Base-by-base conservation (phyloP, 2,329 filamentous ascomycete genomes). In the Mycocentrospora acerina region DNA sequence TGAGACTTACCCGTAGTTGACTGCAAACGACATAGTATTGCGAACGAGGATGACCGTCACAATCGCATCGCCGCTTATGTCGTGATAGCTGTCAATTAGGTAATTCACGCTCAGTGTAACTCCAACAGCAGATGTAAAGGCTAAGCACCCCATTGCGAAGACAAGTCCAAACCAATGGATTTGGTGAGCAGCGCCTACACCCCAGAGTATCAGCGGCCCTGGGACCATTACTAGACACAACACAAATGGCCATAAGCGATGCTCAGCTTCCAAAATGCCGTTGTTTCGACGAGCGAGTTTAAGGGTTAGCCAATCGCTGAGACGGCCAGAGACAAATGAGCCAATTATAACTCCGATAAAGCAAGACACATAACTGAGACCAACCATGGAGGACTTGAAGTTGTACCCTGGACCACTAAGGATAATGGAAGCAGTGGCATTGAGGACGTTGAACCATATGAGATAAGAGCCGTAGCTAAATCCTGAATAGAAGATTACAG, bases 121-220 rank as follows among this genome's bases (percentile, higher is more conserved):
- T 2, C 72, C 73, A 26, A 76, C 22, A 24, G 37, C 39, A 11
- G 54, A 56, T 1, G 50, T 53, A 12, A 55, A 57, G 1, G 55
- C 55, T 3, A 59, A 26, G 29, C 42, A 48, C 4, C 70, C 72
- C 67, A 76, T 74, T 1, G 71, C 73, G 22, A 76, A 68, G 3
- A 78, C 59, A 5, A 74, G 56, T 1, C 74, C 76, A 29, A 77
- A 67, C 71, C 71, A 74, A 29, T 77, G 74, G n/a, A 77, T 50
- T 4, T 65, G 45, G 24, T 74, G 66, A 28, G 71, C 71, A 3
- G 75, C 73, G 4, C 75, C 75, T 0, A 78, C 70, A 19, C 76
- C 76, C 73, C 74, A 78, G 2, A 77, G 56, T 26, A 77, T 67
- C 4, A 76, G 57, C 0, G 67, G 69, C 8, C 61, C 66, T 0